A percentile compares a stretch with the other conserved stretches of the same genome.
phyloP scores from a whole-genome alignment of 208 protist genomes.

The Acanthamoeba culbertsoni region DNA sequence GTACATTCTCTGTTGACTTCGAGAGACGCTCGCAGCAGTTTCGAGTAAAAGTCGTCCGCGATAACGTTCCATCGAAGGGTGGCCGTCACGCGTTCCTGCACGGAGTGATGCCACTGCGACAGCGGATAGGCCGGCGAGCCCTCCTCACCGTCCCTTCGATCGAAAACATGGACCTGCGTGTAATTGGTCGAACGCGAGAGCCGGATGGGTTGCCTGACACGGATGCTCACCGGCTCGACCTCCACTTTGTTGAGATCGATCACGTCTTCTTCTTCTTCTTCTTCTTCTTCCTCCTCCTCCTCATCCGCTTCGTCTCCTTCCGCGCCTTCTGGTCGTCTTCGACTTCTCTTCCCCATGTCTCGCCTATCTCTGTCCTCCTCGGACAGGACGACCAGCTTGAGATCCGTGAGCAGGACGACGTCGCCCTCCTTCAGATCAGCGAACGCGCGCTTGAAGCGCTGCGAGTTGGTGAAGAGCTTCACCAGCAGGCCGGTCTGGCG shows the following conservation, averaged over 20 bases:
- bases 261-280: too few species aligned
- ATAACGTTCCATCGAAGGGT: constrained; percentile 1
- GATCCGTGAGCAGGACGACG: constrained; percentile 7
- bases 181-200: neutral
- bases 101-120: neutral
- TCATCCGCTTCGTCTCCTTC: too few species aligned
- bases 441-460: constrained; percentile 4
- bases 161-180: neutral
- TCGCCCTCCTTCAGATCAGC: neutral
- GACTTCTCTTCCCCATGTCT: neutral
- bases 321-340: too few species aligned
- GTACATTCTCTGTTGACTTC: neutral
- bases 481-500: neutral
- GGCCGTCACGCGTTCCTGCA: neutral
- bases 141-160: neutral
- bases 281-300: too few species aligned
- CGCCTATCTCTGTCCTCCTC: neutral
- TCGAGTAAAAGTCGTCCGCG: neutral
- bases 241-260: too few species aligned
- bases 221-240: neutral
- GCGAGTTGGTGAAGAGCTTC: constrained; percentile 43
- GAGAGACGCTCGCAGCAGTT: neutral
- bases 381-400: neutral
- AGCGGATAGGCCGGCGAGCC: neutral
- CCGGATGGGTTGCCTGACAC: neutral